These are phyloP conservation scores for Miscanthus sacchariflorus DNA, from an alignment of 202 grass and related monocot genomes.

Conservation along the genomic window DNA sequence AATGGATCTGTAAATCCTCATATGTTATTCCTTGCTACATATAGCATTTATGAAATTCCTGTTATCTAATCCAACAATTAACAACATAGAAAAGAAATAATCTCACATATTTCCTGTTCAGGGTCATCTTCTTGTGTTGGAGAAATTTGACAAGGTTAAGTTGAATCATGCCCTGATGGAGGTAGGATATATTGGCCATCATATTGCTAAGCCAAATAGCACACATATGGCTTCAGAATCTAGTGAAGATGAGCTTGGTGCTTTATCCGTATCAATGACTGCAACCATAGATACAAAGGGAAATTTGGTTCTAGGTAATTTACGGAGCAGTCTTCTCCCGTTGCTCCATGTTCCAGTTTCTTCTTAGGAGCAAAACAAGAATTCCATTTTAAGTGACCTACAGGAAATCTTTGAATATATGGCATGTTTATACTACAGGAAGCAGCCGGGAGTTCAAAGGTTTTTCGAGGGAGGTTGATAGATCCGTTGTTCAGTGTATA, in stretches of 20 bases:
- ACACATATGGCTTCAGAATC: slow-evolving; percentile 43
- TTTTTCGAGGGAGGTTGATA: slow-evolving; percentile 85
- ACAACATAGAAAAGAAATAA: slow-evolving; percentile 27
- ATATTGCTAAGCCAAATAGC: slow-evolving; percentile 53
- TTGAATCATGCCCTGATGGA: slow-evolving; percentile 96
- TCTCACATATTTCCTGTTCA: slow-evolving; percentile 54
- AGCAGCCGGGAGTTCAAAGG: slow-evolving; percentile 94
- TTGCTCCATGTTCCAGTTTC: slow-evolving; percentile 24
- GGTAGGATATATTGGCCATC: slow-evolving; percentile 86
- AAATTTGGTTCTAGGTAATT: slow-evolving; percentile 86
- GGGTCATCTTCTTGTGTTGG: slow-evolving; percentile 95
- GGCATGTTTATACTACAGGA: slow-evolving; percentile 55
- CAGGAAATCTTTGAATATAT: slow-evolving; percentile 2
- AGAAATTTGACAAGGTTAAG: slow-evolving; percentile 78
- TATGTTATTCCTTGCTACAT: slow-evolving; percentile 20
- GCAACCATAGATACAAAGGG: slow-evolving; percentile 71
- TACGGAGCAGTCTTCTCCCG: slow-evolving; percentile 22
- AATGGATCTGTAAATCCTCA: background rate
- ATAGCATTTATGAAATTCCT: slow-evolving; percentile 14
- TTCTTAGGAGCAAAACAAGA: background rate
- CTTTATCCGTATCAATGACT: slow-evolving; percentile 90
- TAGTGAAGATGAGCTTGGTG: slow-evolving; percentile 50
- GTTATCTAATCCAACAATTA: slow-evolving; percentile 20
- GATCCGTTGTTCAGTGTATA: slow-evolving; percentile 76
- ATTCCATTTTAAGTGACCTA: background rate